A percentile compares a stretch with the other conserved stretches of the same genome.
Conservation (phyloP, 805 yeast genomes). For the Candida coleopterorum region DNA sequence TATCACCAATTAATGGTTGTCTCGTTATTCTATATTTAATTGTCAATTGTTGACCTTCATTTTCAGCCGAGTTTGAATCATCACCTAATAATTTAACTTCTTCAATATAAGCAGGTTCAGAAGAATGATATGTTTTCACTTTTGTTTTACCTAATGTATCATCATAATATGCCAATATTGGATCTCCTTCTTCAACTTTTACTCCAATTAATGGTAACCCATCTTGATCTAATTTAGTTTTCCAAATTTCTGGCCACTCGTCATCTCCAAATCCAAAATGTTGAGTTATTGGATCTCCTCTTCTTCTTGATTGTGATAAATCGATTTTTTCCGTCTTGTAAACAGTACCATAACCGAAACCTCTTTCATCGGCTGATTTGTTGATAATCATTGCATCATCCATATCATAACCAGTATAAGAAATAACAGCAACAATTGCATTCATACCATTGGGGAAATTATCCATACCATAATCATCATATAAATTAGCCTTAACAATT, state of each 20-base stretch:
- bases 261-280: conserved; percentile 94
- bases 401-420: conserved; percentile 99
- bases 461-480: conserved; percentile 96
- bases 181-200: conserved; percentile 91
- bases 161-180: conserved; percentile 88
- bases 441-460: conserved; percentile 97
- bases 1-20: conserved; percentile 94
- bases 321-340: conserved; percentile 93
- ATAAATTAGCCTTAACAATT: conserved; percentile 86
- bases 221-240: conserved; percentile 80
- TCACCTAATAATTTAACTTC: conserved; percentile 92
- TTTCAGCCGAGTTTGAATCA: conserved; percentile 46
- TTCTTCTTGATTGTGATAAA: conserved; percentile 65
- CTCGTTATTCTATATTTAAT: conserved; percentile 89
- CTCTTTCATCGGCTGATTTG: conserved; percentile 96
- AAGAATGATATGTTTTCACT: conserved; percentile 87
- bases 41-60: conserved; percentile 77
- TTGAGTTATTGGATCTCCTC: conserved; percentile 93
- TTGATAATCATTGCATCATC: conserved; percentile 99
- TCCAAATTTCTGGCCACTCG: conserved; percentile 90
- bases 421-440: conserved; percentile 97
- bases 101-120: conserved; percentile 92
- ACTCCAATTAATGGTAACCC: conserved; percentile 91
- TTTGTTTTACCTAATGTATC: conserved; percentile 88
- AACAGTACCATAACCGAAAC: conserved; percentile 95